Base-by-base conservation (phyloP, 305 asterid species). In the Fraxinus sp. region DNA sequence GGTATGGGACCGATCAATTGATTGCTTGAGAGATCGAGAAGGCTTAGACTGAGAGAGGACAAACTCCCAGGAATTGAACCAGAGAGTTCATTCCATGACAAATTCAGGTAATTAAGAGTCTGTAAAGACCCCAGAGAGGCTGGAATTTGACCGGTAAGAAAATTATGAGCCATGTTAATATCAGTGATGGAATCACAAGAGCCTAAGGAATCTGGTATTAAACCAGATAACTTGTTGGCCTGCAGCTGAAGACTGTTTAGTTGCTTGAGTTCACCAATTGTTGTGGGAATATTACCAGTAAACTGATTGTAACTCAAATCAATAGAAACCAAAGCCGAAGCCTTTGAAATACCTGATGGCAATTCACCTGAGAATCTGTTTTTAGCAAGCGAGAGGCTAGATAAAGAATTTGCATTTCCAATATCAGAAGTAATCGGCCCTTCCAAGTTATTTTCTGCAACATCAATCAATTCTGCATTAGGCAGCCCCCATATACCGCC, bases 401-500 rank as follows among this genome's bases (percentile, higher is more conserved):
- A 88, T 30, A 96, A 75, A 26, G 93, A 83, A 74, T 81, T 86
- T 16, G 99, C 99, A 6, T 86, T 88, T 37, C 88, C 89, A 14
- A 96, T 91, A 64, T 88, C 93, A 11, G 93, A 72, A 80, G 92
- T 84, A 49, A 96, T 55, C 3, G 91, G 86, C 32, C 99, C 99
- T 72, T 88, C 95, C 0, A 94, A 86, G 13, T 80, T 33, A 78
- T 96, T 96, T 1, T 80, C 87, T 0, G 89, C 88, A n/a, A 92
- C 22, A 80, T 96, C 99, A 16, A 94, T 86, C 11, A 94, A 77
- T 8, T 84, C 81, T 1, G 87, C 84, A 0, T 87, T 86, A 0
- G 97, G 98, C 64, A 96, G 77, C 3, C 97, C 97, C 97, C 97
- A 96, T 26, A 96, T 77, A 26, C 97, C 97, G 1, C 82, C 79